Percentiles rank a stretch among this genome's conserved stretches.
Conservation (phyloP, 1,284 basidiomycete genomes). For the Sanguinoderma infundibulare region DNA sequence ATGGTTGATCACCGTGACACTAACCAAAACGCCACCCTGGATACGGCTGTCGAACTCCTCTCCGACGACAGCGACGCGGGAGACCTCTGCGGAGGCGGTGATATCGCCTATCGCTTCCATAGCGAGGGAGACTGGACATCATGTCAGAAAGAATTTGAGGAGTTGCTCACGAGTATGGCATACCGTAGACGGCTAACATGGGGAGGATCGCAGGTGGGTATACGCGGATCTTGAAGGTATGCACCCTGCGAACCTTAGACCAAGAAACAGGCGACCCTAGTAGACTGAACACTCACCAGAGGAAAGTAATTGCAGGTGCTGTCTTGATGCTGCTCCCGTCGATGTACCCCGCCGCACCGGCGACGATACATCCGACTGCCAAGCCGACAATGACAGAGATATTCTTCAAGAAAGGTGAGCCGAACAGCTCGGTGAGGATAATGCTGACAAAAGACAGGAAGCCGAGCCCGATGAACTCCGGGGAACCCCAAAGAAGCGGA, state of each 20-base stretch:
- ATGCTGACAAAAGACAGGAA: slow-evolving; percentile 84
- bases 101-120: slow-evolving; percentile 91
- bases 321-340: slow-evolving; percentile 62
- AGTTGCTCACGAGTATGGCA: neutral
- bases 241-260: slow-evolving; percentile 54
- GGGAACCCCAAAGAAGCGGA: slow-evolving; percentile 72
- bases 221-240: slow-evolving; percentile 79
- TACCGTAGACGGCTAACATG: slow-evolving; percentile 76
- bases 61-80: slow-evolving; percentile 69
- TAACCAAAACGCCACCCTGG: slow-evolving; percentile 82
- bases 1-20: slow-evolving; percentile 27
- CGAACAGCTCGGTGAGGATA: slow-evolving; percentile 78
- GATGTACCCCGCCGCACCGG: slow-evolving; percentile 78
- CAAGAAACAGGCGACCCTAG: neutral
- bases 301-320: slow-evolving; percentile 79
- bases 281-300: slow-evolving; percentile 52
- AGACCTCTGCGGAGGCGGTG: slow-evolving; percentile 85
- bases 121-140: slow-evolving; percentile 61
- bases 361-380: slow-evolving; percentile 78
- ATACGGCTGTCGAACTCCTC: slow-evolving; percentile 79
- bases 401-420: slow-evolving; percentile 84
- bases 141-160: neutral
- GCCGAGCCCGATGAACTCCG: slow-evolving; percentile 84
- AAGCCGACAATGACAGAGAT: slow-evolving; percentile 77
- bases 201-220: slow-evolving; percentile 86